Evolutionary conservation across 2,329 filamentous ascomycete genomes (phyloP), one percentile per base, ranked within the genome.

Genomic region (Periconia sp.): DNA sequence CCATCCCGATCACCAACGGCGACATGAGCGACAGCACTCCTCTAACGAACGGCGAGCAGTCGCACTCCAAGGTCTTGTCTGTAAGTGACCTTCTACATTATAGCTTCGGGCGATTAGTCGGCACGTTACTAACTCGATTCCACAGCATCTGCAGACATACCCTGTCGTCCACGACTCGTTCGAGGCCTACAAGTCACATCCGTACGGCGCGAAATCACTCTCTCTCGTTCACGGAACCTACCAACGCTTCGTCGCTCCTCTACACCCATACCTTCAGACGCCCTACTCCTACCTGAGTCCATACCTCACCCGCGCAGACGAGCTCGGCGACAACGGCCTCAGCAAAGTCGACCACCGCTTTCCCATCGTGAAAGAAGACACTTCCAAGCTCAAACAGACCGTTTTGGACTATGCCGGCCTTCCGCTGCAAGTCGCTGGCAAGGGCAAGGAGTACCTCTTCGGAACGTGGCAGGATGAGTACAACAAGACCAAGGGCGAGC

Each of bases 261-360:
- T 96, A 52, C 74, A 92, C 41, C 88, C 89, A 19, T 90, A 89
- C 73, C 76, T 96, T 59, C 73, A 84, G 60, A 88, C 82, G 59
- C 91, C 92, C 24, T 92, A 90, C 76, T 79, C 82, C 65, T 94
- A 89, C 69, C 81, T 95, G 52, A 85, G 85, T 38, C 92, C 92
- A 1, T 96, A 96, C 73, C 81, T 95, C 54, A 78, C 83, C 68
- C 89, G 86, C 70, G 92, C 85, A 63, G 94, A 97, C 69, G 70
- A 66, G 57, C 59, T 72, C 15, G 69, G 65, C 52, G 69, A 72
- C 54, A 56, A 46, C 10, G 60, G 63, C 15, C 66, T 73, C 38
- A 57, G 54, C 19, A 66, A 66, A 29, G 53, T 73, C 33, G 70
- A 73, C 48, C 45, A 57, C 24, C 57, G 56, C 33, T 66, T 73